Percentiles rank a stretch among this genome's conserved stretches.
Evolutionary conservation across 495 filamentous ascomycete genomes (phyloP).

Genomic region (Letharia lupina): DNA sequence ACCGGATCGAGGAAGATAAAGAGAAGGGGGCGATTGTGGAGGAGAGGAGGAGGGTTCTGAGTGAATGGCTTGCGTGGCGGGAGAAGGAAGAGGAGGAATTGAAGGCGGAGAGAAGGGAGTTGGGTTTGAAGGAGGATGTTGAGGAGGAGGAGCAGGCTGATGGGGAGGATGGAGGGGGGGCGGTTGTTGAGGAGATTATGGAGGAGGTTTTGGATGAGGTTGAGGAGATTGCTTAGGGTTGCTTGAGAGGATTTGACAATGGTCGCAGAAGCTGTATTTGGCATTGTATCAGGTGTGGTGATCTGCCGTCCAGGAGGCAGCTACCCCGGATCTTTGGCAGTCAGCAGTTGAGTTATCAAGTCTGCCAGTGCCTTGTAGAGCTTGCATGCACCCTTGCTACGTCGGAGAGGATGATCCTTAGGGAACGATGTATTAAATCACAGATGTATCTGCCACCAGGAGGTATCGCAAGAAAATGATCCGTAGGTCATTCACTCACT

Average conservation of each 20-base stretch:
- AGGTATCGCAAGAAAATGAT: background rate
- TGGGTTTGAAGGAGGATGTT: slow-evolving; percentile 54
- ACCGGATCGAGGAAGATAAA: slow-evolving; percentile 80
- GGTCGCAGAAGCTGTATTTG: background rate
- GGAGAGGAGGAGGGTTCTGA: slow-evolving; percentile 68
- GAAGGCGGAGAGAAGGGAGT: slow-evolving; percentile 57
- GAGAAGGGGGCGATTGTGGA: slow-evolving; percentile 92
- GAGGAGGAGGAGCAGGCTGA: slow-evolving; percentile 45
- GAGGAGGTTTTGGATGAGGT: slow-evolving; percentile 92
- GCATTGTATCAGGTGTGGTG: background rate
- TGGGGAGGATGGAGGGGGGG: slow-evolving; percentile 61
- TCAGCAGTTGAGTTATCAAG: background rate
- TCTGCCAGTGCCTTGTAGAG: background rate
- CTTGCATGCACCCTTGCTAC: background rate
- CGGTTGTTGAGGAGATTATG: slow-evolving; percentile 78
- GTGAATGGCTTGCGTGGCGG: slow-evolving; percentile 87
- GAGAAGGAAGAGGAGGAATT: slow-evolving; percentile 65
- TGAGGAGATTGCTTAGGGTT: slow-evolving; percentile 56
- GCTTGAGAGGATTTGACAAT: background rate
- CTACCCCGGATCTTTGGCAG: background rate
- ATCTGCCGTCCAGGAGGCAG: slow-evolving; percentile 15
- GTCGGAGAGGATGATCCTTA: background rate
- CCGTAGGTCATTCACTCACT: background rate
- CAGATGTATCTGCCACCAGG: background rate
- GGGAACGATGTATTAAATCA: background rate